Conservation (phyloP, 257 asterid genomes). For the Henckelia pumila region DNA sequence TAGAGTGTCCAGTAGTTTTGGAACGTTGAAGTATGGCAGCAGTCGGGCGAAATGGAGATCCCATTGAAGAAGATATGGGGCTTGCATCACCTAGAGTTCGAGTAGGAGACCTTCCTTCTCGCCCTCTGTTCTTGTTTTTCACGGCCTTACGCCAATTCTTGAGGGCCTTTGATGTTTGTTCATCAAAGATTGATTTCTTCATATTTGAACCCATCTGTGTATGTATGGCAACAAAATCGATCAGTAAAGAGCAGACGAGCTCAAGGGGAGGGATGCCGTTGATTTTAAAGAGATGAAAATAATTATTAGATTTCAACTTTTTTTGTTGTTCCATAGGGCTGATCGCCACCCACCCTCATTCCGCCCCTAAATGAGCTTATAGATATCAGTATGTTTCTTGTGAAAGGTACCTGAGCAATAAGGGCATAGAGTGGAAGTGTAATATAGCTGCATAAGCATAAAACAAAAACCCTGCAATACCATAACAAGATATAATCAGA, state of each 20-base stretch:
- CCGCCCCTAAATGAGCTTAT: not conserved
- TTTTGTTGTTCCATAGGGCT: not conserved
- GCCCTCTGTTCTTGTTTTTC: slow-evolving; percentile 58
- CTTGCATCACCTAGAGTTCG: slow-evolving; percentile 57
- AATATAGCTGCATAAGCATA: slow-evolving; percentile 80
- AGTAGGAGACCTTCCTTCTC: slow-evolving; percentile 51
- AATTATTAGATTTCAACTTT: not conserved
- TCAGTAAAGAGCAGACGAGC: not conserved
- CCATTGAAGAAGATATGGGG: slow-evolving; percentile 61
- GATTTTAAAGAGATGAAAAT: not conserved
- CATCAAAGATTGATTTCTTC: slow-evolving; percentile 87
- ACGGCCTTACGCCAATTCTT: slow-evolving; percentile 91
- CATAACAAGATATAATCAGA: slow-evolving; percentile 1
- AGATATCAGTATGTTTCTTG: not conserved
- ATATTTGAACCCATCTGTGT: slow-evolving; percentile 83
- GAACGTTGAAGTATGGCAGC: slow-evolving; percentile 60
- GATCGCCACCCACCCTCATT: not conserved
- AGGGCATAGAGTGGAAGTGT: slow-evolving; percentile 90
- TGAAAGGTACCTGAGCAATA: slow-evolving; percentile 64
- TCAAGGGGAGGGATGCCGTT: not conserved
- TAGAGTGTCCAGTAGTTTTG: slow-evolving; percentile 67
- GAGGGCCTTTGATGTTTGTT: slow-evolving; percentile 84
- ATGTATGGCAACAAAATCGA: not conserved
- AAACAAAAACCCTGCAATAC: slow-evolving; percentile 57
- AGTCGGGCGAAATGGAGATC: slow-evolving; percentile 55